phyloP scores from a whole-genome alignment of 169 alveolate species.

The Eimeria praecox region DNA sequence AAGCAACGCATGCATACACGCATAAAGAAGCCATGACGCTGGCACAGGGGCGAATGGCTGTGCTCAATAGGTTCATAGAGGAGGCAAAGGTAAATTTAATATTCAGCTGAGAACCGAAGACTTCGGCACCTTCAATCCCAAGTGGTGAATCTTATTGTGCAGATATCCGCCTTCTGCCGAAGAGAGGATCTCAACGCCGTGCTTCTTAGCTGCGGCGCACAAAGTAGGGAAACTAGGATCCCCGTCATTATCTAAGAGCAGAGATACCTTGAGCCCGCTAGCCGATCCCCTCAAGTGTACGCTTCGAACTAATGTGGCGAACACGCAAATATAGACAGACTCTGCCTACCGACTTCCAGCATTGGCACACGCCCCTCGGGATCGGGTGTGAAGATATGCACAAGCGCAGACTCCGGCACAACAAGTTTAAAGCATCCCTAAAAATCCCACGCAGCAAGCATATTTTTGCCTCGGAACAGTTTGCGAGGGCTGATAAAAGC shows the following conservation, averaged over 20 bases:
- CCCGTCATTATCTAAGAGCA: neutral
- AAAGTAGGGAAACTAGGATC: neutral
- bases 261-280: neutral
- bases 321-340: neutral
- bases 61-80: neutral
- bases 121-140: slow-evolving; percentile 48
- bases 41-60: neutral
- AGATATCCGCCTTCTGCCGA: slow-evolving; percentile 64
- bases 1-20: neutral
- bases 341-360: slow-evolving; percentile 67
- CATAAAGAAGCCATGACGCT: neutral
- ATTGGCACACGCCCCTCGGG: slow-evolving; percentile 68
- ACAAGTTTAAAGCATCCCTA: slow-evolving; percentile 80
- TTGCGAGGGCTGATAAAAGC: neutral
- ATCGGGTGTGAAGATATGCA: slow-evolving; percentile 64
- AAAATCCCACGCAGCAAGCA: neutral
- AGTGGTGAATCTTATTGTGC: slow-evolving; percentile 51
- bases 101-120: neutral
- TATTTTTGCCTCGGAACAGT: neutral
- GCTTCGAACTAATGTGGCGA: neutral
- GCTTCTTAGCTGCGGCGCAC: slow-evolving; percentile 66
- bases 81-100: neutral
- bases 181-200: slow-evolving; percentile 62
- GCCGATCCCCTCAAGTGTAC: neutral
- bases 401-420: slow-evolving; percentile 72